A percentile compares a stretch with the other conserved stretches of the same genome.
phyloP scores from a whole-genome alignment of 2,329 filamentous ascomycete genomes.

The Tolypocladium sp. region DNA sequence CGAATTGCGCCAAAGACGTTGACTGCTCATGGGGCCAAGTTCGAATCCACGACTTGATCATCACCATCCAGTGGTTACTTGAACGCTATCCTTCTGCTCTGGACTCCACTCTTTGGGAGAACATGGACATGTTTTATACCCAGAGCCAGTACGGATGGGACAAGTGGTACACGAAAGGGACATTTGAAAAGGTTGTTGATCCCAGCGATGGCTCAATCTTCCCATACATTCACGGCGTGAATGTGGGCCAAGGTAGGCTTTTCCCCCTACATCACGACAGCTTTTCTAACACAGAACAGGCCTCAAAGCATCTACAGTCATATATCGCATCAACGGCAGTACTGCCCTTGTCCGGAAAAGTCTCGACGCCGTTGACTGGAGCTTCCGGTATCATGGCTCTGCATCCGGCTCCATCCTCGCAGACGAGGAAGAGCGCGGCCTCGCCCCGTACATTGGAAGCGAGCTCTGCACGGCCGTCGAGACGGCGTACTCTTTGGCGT shows the following conservation, averaged over 20 bases:
- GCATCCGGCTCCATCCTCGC: conserved; percentile 31
- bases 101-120: conserved; percentile 25
- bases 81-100: conserved; percentile 19
- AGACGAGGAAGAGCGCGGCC: conserved; percentile 28
- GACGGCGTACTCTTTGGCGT: conserved; percentile 20
- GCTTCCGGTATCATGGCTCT: conserved; percentile 28
- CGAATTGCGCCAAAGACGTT: conserved; percentile 30
- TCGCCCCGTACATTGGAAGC: conserved; percentile 26
- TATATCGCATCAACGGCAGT: conserved; percentile 30
- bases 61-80: conserved; percentile 29
- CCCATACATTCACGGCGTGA: conserved; percentile 31
- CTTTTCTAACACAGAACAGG: conserved; percentile 13
- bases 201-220: conserved; percentile 9
- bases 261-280: neutral
- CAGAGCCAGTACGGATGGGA: conserved; percentile 19
- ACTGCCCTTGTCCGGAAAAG: conserved; percentile 24
- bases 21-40: conserved; percentile 21
- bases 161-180: conserved; percentile 14
- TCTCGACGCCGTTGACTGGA: conserved; percentile 25
- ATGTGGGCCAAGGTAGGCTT: conserved; percentile 29
- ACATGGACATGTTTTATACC: conserved; percentile 28
- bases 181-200: conserved; percentile 10
- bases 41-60: conserved; percentile 28
- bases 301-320: conserved; percentile 27
- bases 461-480: conserved; percentile 26